phyloP scores from a whole-genome alignment of 208 protist species.

The Leishmania aethiopica region DNA sequence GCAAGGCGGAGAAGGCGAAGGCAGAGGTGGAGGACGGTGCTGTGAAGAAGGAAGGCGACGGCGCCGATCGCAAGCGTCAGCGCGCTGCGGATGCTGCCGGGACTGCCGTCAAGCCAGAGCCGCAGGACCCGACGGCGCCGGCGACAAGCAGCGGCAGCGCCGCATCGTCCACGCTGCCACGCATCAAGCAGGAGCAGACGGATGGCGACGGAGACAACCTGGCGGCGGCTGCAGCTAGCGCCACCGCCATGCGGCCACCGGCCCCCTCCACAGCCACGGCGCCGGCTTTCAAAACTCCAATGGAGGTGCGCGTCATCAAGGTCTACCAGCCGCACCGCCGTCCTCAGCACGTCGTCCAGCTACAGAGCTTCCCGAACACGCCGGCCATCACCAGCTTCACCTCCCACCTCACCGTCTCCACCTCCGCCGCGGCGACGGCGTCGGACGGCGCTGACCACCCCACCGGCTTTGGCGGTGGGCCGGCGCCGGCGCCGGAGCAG shows the following conservation, averaged over 20 bases:
- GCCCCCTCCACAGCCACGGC: background rate
- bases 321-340: conserved; percentile 63
- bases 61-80: conserved; percentile 28
- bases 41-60: background rate
- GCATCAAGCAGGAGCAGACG: conserved; percentile 27
- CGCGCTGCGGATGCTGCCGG: conserved; percentile 10
- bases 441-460: background rate
- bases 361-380: conserved; percentile 75
- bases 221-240: background rate
- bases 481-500: conserved; percentile 25
- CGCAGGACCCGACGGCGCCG: conserved; percentile 14
- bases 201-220: background rate
- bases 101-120: conserved; percentile 23
- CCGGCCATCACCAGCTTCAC: conserved; percentile 59
- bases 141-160: conserved; percentile 2
- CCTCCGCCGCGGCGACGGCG: background rate
- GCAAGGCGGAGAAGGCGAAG: conserved; percentile 1
- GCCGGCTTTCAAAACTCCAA: conserved; percentile 9
- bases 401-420: conserved; percentile 34
- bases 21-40: background rate
- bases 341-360: conserved; percentile 56
- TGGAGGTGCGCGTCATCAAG: conserved; percentile 43
- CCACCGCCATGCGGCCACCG: conserved; percentile 11
- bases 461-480: background rate
- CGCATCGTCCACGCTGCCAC: conserved; percentile 12